These are phyloP conservation scores for Hirsutella rhossiliensis DNA, from an alignment of 2,329 filamentous ascomycete genomes.

Conservation along the genomic window DNA sequence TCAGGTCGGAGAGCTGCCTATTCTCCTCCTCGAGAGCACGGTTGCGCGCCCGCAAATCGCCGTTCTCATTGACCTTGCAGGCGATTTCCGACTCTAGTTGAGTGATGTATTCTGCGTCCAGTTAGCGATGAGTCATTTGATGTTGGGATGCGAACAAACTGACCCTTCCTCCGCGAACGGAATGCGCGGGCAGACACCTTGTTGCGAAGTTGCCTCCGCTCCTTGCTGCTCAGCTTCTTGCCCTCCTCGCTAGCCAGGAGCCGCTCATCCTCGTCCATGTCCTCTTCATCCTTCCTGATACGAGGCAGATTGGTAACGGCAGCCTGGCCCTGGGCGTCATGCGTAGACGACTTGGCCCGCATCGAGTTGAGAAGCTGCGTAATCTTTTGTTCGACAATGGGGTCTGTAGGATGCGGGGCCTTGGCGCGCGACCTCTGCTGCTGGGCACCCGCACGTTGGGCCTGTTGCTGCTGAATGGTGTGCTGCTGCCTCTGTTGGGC, in stretches of 20 bases:
- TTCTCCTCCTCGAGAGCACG: conserved; percentile 75
- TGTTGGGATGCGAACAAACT: conserved; percentile 16
- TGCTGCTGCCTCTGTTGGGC: conserved; percentile 55
- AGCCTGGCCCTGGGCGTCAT: conserved; percentile 30
- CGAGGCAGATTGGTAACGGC: conserved; percentile 58
- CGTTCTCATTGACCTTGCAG: conserved; percentile 70
- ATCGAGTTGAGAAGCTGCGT: conserved; percentile 87
- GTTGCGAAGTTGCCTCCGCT: conserved; percentile 92
- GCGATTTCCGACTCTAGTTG: conserved; percentile 88
- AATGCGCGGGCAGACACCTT: conserved; percentile 97
- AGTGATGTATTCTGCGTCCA: conserved; percentile 72
- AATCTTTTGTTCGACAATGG: conserved; percentile 82
- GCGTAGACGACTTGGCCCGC: conserved; percentile 56
- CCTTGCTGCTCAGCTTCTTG: conserved; percentile 98
- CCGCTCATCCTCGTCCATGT: conserved; percentile 97
- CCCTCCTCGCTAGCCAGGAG: conserved; percentile 92
- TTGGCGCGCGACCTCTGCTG: conserved; percentile 36
- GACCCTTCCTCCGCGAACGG: conserved; percentile 96
- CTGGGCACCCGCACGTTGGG: conserved; percentile 35
- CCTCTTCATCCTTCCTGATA: conserved; percentile 85
- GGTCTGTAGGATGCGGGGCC: conserved; percentile 44
- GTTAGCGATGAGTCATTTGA: neutral
- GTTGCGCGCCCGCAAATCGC: conserved; percentile 72
- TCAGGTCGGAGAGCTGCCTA: conserved; percentile 63
- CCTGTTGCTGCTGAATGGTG: conserved; percentile 26